These are phyloP conservation scores for Pichia sp. DNA, from an alignment of 1,139 yeast genomes.

Conservation along the genomic window DNA sequence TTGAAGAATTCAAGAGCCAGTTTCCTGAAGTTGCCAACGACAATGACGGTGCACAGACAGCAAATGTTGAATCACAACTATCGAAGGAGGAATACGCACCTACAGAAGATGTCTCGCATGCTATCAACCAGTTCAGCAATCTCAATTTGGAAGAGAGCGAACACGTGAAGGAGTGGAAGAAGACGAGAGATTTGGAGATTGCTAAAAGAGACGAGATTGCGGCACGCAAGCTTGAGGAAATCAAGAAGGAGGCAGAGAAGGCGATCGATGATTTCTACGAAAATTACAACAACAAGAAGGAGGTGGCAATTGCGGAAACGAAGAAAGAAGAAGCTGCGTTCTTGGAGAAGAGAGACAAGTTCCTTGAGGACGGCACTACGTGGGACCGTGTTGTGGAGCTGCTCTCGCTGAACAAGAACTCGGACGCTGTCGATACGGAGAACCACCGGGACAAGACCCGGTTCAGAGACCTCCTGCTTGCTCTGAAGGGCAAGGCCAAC, in stretches of 20 bases:
- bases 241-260: constrained; percentile 72
- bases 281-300: constrained; percentile 81
- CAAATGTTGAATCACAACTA: not conserved
- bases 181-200: constrained; percentile 75
- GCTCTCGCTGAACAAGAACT: constrained; percentile 30
- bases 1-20: constrained; percentile 58
- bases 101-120: constrained; percentile 25
- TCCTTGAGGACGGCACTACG: constrained; percentile 64
- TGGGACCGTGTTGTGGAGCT: constrained; percentile 77
- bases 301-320: constrained; percentile 58
- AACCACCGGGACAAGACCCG: constrained; percentile 54
- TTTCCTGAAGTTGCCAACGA: constrained; percentile 51
- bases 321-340: constrained; percentile 64
- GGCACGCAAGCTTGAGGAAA: constrained; percentile 55
- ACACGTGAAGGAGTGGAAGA: constrained; percentile 72
- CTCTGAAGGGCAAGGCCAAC: constrained; percentile 58
- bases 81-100: constrained; percentile 24
- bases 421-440: constrained; percentile 23
- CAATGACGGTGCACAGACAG: constrained; percentile 20
- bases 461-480: constrained; percentile 59
- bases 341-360: constrained; percentile 69
- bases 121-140: constrained; percentile 20
- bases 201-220: constrained; percentile 74
- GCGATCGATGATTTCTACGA: constrained; percentile 93
- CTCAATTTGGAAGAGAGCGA: constrained; percentile 41